Base-by-base conservation (phyloP, 495 filamentous ascomycete species). In the Penicillium steckii region DNA sequence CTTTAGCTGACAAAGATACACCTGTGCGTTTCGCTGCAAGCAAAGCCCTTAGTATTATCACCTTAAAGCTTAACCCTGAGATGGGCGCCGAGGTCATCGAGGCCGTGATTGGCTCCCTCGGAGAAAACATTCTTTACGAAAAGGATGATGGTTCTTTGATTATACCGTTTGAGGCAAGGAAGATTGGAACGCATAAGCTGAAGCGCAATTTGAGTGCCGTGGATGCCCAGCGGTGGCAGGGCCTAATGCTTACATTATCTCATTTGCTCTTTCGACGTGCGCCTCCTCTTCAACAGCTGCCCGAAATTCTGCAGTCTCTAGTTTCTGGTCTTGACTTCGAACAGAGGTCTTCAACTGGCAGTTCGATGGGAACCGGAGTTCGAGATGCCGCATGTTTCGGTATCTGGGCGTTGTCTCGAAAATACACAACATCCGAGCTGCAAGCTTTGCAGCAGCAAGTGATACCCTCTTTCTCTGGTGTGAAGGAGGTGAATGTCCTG, bases 371-470 rank as follows among this genome's bases (percentile, higher is more conserved):
- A 8, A 85, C 87, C 0, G 96, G 93, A 59, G 95, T 97, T n/a
- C 81, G 94, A 46, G 94, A 99, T 74, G 95, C 95, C 4, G 89
- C 94, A 2, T 95, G 90, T 65, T 97, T 97, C 62, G 94, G 94
- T 24, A 85, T 96, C 23, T 99, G 94, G 94, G 84, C 91, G 1
- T 68, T 97, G 9, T 91, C 91, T 37, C 79, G 94, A 51, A 85
- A 91, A 42, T 99, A 97, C 56, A 85, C 80, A 1, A 96, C 93
- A 0, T 57, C 73, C 1, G 91, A 96, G 59, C 74, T 97, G 9
- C 78, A 87, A 8, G 75, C 77, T 2, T 77, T 94, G 3, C 72
- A 80, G 7, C 65, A 77, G 0, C 64, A 69, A 29, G 47, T 56
- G 17, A 68, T 73, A 26, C 56, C 60, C 12, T 61, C 62, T 3